phyloP scores from a whole-genome alignment of 805 yeast genomes.

The baker's yeast (Saccharomyces cerevisiae) region DNA sequence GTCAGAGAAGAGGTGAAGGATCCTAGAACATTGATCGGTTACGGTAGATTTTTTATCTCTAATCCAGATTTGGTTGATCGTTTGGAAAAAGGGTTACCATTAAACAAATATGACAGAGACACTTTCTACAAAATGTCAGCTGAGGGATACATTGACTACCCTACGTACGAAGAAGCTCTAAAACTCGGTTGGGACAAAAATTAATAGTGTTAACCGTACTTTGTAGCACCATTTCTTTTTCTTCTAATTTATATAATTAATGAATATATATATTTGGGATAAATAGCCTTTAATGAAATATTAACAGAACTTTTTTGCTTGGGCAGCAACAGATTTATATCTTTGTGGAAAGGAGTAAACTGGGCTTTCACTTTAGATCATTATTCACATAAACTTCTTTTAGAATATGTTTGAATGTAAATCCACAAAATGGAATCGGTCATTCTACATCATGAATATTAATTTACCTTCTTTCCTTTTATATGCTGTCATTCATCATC shows the following conservation, averaged over 20 bases:
- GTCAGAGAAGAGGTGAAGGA: constrained; percentile 28
- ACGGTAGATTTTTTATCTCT: constrained; percentile 43
- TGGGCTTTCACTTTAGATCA: background rate
- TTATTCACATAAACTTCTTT: background rate
- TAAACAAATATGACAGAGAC: constrained; percentile 39
- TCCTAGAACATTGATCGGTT: constrained; percentile 37
- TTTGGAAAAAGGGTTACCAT: constrained; percentile 33
- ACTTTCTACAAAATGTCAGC: constrained; percentile 38
- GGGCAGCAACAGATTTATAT: too few species aligned
- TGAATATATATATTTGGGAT: background rate
- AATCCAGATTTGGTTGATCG: constrained; percentile 50
- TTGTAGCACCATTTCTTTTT: background rate
- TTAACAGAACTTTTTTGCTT: background rate
- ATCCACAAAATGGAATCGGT: too few species aligned
- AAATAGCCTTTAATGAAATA: background rate
- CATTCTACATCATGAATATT: too few species aligned
- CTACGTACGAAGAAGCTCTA: constrained; percentile 27
- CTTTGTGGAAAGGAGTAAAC: too few species aligned
- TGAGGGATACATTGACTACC: constrained; percentile 40
- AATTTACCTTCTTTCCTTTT: too few species aligned
- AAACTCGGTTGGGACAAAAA: constrained; percentile 13
- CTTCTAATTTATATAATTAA: background rate
- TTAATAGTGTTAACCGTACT: background rate
- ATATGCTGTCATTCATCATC: too few species aligned
- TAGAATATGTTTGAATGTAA: too few species aligned